Conservation (phyloP, 352 stramenopile species). For the Pythium rishiriense region DNA sequence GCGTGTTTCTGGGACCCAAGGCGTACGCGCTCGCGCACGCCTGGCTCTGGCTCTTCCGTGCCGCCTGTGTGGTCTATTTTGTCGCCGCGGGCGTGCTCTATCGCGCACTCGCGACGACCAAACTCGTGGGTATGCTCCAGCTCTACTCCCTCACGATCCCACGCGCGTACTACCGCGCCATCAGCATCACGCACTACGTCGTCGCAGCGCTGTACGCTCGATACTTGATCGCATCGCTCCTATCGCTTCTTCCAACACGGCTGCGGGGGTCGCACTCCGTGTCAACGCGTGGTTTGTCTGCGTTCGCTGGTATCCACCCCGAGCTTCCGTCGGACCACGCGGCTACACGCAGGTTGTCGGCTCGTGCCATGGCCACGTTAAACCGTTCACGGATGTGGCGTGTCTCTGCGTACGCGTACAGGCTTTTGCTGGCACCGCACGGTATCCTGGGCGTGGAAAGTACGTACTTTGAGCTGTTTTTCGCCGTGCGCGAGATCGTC, state of each 20-base stretch:
- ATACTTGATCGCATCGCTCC: background rate
- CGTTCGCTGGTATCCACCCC: background rate
- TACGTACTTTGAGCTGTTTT: conserved; percentile 17
- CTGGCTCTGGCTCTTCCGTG: conserved; percentile 12
- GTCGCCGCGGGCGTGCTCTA: conserved; percentile 14
- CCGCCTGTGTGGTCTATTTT: conserved; percentile 18
- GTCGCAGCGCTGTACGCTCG: conserved; percentile 9
- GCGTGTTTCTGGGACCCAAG: conserved; percentile 4
- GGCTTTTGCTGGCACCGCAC: background rate
- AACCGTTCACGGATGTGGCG: background rate
- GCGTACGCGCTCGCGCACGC: background rate
- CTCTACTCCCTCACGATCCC: conserved; percentile 19
- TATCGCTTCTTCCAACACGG: background rate
- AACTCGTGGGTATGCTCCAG: conserved; percentile 5
- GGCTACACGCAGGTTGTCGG: background rate
- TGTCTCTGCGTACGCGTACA: background rate
- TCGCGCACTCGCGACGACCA: conserved; percentile 1
- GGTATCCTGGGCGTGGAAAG: conserved; percentile 12
- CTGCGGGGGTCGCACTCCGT: background rate
- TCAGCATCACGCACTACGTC: conserved; percentile 13
- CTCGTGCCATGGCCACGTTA: background rate
- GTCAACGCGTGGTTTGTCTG: background rate
- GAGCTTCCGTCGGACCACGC: background rate
- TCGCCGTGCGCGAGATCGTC: conserved; percentile 13
- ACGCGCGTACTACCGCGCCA: background rate